Base-by-base conservation (phyloP, 1,284 basidiomycete species). In the Papiliotrema fonsecae region DNA sequence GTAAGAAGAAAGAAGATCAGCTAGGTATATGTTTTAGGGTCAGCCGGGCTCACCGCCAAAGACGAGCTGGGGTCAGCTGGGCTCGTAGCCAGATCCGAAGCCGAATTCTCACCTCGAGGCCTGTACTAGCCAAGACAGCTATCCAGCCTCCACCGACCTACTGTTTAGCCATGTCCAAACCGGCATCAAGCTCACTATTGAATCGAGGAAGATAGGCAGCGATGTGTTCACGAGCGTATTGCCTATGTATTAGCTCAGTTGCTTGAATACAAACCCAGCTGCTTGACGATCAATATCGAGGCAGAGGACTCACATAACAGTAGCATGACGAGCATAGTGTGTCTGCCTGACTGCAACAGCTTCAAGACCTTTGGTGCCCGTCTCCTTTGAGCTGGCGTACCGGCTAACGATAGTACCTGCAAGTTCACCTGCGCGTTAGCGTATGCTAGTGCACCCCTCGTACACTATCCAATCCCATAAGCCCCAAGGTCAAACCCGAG, bases 201-300 rank as follows among this genome's bases (percentile, higher is more conserved):
- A 58, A 51, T 72, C 70, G 26, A 78, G 64, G 51, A 78, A 77
- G 52, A 77, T 69, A 9, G 76, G 77, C 28, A 77, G 60, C n/a
- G 75, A 74, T 42, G 76, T 76, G 57, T 77, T 77, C 52, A 77
- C 75, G 40, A 77, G 68, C 24, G 77, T 77, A 51, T 77, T 77
- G 26, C 74, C 70, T 71, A 41, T 9, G 19, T 13, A 4, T 9
- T 60, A n/a, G n/a, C n/a, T n/a, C n/a, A n/a, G n/a, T n/a, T n/a
- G n/a, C n/a, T n/a, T n/a, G n/a, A n/a, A n/a, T n/a, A n/a, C n/a
- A n/a, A n/a, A n/a, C n/a, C n/a, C 51, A 63, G 53, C 26, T 32
- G 14, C 30, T 19, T 39, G 18, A 11, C 19, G 21, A 24, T 30
- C 24, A 25, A 14, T 35, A 13, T 18, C 13, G 32, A 6, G 36